These are phyloP conservation scores for Noccaea caerulescens DNA, from an alignment of 345 rosid genomes.

Conservation along the genomic window DNA sequence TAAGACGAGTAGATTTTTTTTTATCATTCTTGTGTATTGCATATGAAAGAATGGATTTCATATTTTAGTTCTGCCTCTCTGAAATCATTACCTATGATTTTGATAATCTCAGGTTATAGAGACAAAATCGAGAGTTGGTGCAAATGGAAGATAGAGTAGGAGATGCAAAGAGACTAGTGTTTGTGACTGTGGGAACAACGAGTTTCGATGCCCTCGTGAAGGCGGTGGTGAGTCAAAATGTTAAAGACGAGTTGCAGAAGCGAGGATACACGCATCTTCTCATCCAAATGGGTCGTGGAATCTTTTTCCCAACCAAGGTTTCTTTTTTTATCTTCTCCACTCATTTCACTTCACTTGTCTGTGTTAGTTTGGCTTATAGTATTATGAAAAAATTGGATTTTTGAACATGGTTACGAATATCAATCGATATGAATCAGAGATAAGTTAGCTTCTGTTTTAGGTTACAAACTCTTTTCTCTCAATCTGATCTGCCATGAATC, in stretches of 20 bases:
- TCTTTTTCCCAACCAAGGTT: slow-evolving; percentile 68
- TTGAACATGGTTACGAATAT: not conserved
- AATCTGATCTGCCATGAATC: not conserved
- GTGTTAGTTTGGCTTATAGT: not conserved
- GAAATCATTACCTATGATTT: no score
- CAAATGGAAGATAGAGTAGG: slow-evolving; percentile 43
- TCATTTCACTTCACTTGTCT: not conserved
- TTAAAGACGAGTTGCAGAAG: slow-evolving; percentile 58
- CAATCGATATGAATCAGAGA: not conserved
- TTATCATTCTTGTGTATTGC: no score
- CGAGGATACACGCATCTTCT: slow-evolving; percentile 82
- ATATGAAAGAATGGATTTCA: no score
- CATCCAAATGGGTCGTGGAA: slow-evolving; percentile 89
- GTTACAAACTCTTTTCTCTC: not conserved
- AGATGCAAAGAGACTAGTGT: slow-evolving; percentile 55
- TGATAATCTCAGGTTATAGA: not conserved
- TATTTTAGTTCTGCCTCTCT: no score
- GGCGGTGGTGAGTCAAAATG: slow-evolving; percentile 57
- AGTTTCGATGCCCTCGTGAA: slow-evolving; percentile 79
- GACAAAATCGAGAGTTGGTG: not conserved
- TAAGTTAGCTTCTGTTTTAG: not conserved
- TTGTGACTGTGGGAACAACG: slow-evolving; percentile 93
- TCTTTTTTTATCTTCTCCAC: not conserved
- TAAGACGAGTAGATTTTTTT: no score
- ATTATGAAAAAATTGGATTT: not conserved